Evolutionary conservation across 163 green algal species (phyloP), one percentile per base, ranked within the genome.

Genomic region (Chlorella variabilis): DNA sequence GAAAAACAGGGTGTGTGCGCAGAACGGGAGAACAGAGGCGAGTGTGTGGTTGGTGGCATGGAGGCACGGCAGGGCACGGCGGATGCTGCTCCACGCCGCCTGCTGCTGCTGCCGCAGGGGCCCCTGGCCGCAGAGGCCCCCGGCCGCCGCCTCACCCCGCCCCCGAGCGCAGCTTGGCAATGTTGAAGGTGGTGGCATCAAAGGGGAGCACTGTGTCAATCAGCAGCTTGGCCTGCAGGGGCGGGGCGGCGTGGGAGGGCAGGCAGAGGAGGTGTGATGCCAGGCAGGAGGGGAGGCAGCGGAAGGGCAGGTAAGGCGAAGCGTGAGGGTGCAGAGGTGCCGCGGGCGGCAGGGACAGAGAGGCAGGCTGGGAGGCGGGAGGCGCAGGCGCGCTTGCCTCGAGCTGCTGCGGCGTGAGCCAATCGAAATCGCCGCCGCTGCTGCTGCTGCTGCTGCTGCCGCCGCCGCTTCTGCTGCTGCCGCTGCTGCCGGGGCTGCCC

Each of bases 141-240:
- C n/a, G n/a, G n/a, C n/a, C n/a, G n/a, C n/a, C n/a, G n/a, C 5
- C 63, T 76, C 76, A 82, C 76, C 33, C 48, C 27, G 48, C 63
- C 31, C 61, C 48, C 4, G 27, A 45, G 21, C 45, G 48, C 45
- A 75, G 62, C 48, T 82, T 82, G 45, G 63, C 82, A 18, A 87
- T 92, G 77, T 89, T 90, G 77, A 91, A 91, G 27, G 89, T 89
- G 73, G 92, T 74, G 23, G 84, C 84, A 33, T 90, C 58, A 75
- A 91, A 91, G 65, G 84, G 89, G 62, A 91, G 90, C 69, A 97
- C 93, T 2, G 77, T 96, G 8, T 84, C 85, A 29, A 97, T 78
- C 33, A 96, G 80, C 54, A 87, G 73, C 54, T 71, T 67, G n/a
- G 95, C 67, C 82, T 89, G 80, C 54, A 66, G 33, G 7, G 7